These are phyloP conservation scores for Aschersonia sp. DNA, from an alignment of 2,329 filamentous ascomycete species.

Conservation along the genomic window DNA sequence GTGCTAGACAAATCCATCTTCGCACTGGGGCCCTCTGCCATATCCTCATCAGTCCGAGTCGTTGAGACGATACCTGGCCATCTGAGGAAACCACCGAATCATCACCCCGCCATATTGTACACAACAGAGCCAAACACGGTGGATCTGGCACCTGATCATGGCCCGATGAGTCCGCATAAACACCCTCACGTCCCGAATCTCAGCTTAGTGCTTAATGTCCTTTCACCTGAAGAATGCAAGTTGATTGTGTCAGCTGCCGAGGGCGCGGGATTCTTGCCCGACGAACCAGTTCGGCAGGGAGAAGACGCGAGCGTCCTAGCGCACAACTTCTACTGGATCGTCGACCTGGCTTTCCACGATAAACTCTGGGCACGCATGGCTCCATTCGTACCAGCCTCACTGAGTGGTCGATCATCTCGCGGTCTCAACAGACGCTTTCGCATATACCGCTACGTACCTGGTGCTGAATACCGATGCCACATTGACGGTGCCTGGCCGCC, in stretches of 20 bases:
- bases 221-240: slow-evolving; percentile 46
- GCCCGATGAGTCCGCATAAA: slow-evolving; percentile 35
- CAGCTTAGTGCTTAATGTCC: slow-evolving; percentile 42
- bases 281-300: slow-evolving; percentile 51
- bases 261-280: slow-evolving; percentile 48
- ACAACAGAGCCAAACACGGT: slow-evolving; percentile 44
- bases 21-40: slow-evolving; percentile 17
- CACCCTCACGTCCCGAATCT: slow-evolving; percentile 51
- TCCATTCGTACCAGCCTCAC: slow-evolving; percentile 36
- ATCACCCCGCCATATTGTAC: slow-evolving; percentile 51
- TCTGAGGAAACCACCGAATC: slow-evolving; percentile 51
- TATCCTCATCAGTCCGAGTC: slow-evolving; percentile 27
- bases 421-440: slow-evolving; percentile 57
- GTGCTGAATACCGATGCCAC: slow-evolving; percentile 56
- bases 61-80: slow-evolving; percentile 47
- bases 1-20: slow-evolving; percentile 45
- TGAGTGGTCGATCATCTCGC: slow-evolving; percentile 41
- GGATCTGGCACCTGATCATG: slow-evolving; percentile 26
- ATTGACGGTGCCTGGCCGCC: slow-evolving; percentile 63
- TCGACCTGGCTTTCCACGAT: slow-evolving; percentile 47
- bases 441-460: slow-evolving; percentile 58
- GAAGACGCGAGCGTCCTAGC: slow-evolving; percentile 50
- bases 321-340: slow-evolving; percentile 62
- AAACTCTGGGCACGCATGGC: slow-evolving; percentile 47
- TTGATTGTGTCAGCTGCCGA: slow-evolving; percentile 54